Base-by-base conservation (phyloP, 352 stramenopile species). In the Phytophthora boehmeriae region DNA sequence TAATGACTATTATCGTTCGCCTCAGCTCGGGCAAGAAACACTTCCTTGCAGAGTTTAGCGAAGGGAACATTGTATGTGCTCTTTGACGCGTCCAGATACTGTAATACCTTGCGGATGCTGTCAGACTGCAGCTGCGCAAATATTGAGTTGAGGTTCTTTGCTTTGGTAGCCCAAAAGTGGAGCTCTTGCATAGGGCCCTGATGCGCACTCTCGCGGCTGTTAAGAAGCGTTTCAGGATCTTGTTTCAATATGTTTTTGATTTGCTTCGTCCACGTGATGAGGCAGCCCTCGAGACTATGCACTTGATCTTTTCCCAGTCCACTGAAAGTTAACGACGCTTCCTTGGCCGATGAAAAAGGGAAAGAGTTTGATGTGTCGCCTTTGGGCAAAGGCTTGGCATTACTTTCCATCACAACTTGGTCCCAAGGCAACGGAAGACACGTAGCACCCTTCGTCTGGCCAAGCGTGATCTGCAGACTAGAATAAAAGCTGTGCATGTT, bases 241-340 rank as follows among this genome's bases (percentile, higher is more conserved):
- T 95, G 78, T 38, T 94, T 96, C 1, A 98, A 54, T 16, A 98
- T 95, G 61, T 92, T 92, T 57, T 97, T 97, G 63, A 98, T 97
- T 73, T 98, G 93, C 58, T 97, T 97, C 1, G 92, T 98, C 93
- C 93, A 98, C 1, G 87, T 97, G 54, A 98, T 98, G 0, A 98
- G 63, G 20, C 83, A 92, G 2, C 86, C 83, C 66, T 98, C 93
- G 2, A 98, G 76, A 1, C 80, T 77, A 47, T 96, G 88, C 20
- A 96, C 78, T 45, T 92, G 78, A 52, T 96, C 86, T 45, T 95
- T 96, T 22, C 85, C 63, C 13, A 86, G 64, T 10, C 57, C 38
- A 17, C 25, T 58, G 19, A 51, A 16, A 23, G 46, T 56, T 63
- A 5, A 63, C 14, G 46, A 27, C 43, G 43, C 36, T 8, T 34